Evolutionary conservation across 371 early-diverging fungal species (phyloP).

Genomic region (Amoeboaphelidium protococcarum): DNA sequence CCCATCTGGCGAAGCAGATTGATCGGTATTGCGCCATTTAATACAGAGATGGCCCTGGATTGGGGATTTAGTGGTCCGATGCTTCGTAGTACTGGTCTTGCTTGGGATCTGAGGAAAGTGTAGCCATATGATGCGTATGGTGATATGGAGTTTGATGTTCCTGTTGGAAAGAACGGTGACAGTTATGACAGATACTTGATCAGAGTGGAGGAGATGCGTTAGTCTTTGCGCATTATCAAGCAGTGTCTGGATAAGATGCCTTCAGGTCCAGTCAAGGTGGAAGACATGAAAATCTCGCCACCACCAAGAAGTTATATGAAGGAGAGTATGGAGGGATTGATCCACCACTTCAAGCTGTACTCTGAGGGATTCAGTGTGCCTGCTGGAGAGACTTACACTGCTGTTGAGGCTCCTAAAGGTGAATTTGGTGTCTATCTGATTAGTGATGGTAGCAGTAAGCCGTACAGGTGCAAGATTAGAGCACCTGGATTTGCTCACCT

Average conservation of each 20-base stretch:
- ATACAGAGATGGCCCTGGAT: constrained; percentile 59
- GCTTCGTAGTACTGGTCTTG: constrained; percentile 73
- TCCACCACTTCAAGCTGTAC: constrained; percentile 93
- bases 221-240: constrained; percentile 69
- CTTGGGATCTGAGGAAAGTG: constrained; percentile 83
- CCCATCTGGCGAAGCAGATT: constrained; percentile 84
- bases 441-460: constrained; percentile 66
- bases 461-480: constrained; percentile 88
- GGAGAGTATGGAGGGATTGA: constrained; percentile 90
- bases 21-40: constrained; percentile 58
- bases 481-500: constrained; percentile 93
- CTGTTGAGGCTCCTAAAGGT: constrained; percentile 92
- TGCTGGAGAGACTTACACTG: constrained; percentile 85
- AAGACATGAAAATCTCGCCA: constrained; percentile 89
- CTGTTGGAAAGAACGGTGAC: constrained; percentile 81
- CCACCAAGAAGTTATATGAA: constrained; percentile 87
- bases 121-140: constrained; percentile 73
- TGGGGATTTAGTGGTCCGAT: constrained; percentile 83
- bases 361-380: constrained; percentile 93
- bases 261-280: constrained; percentile 72
- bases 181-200: constrained; percentile 83
- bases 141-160: constrained; percentile 81
- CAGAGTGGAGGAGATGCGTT: constrained; percentile 96
- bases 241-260: constrained; percentile 91
- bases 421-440: constrained; percentile 79